Base-by-base conservation (phyloP, 306 rosid genomes). In the Sphenostylis stenocarpa region DNA sequence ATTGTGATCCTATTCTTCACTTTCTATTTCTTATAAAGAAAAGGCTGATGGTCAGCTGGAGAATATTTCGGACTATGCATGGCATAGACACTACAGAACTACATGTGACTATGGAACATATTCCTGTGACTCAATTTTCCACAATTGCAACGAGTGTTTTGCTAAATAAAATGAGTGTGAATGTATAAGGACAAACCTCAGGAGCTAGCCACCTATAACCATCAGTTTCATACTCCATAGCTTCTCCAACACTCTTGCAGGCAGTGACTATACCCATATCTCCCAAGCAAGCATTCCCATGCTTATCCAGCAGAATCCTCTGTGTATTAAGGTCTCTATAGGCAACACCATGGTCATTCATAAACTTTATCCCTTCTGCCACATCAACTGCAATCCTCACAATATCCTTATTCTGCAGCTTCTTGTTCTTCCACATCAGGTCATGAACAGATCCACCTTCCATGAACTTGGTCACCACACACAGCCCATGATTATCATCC, bases 171-270 rank as follows among this genome's bases (percentile, higher is more conserved):
- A 76, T 38, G 23, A 76, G 70, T 34, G 82, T 8, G 45, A 86
- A 57, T 77, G 58, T 83, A 39, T 72, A 64, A 49, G 67, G 76
- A 73, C 96, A 70, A 80, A 95, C 98, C 98, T 95, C 99, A 0
- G 97, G 97, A 84, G 99, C 99, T 29, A 95, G 87, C 99, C 97
- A 95, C 34, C 94, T 86, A 66, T 89, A 95, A 58, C 99, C 99
- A 84, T 95, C 97, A 43, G 96, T 95, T 88, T 95, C 99, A 31
- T 92, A 95, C 83, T 95, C 97, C 83, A 80, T 85, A 75, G 89
- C 97, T 70, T 95, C 97, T 1, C 97, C 97, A 78, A 80, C 84
- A 78, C 86, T 86, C 67, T 90, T 86, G 89, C 99, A 92, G 34
- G 93, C 97, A 69, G 96, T 86, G 52, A 95, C 87, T 4, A 95